These are phyloP conservation scores for Mallotus japonicus DNA, from an alignment of 441 rosid genomes.

Conservation along the genomic window DNA sequence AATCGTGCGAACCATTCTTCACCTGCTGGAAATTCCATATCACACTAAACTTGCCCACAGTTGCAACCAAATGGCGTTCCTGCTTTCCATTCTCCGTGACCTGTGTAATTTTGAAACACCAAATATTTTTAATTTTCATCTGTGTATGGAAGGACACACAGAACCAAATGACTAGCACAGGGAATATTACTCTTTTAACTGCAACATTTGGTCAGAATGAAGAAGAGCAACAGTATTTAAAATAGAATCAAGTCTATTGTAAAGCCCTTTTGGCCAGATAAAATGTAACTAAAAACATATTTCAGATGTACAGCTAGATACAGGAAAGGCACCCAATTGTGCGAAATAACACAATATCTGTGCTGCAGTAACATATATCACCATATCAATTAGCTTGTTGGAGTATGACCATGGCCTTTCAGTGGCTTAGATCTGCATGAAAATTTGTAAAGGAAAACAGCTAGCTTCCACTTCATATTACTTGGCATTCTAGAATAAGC, in stretches of 20 bases:
- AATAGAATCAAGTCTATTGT: background rate
- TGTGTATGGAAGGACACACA: background rate
- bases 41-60: constrained; percentile 93
- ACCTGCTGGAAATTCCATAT: constrained; percentile 97
- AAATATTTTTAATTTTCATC: background rate
- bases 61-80: constrained; percentile 96
- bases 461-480: background rate
- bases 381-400: background rate
- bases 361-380: background rate
- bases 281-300: background rate
- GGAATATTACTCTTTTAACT: background rate
- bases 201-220: background rate
- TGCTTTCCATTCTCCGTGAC: constrained; percentile 93
- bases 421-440: background rate
- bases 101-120: constrained; percentile 32
- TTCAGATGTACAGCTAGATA: constrained; percentile 6
- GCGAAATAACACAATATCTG: background rate
- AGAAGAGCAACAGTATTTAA: background rate
- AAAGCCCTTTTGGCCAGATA: background rate
- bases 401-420: background rate
- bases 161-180: background rate
- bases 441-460: background rate
- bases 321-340: background rate
- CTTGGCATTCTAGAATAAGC: background rate
- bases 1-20: constrained; percentile 84